Percentiles rank a stretch among this genome's conserved stretches.
Evolutionary conservation across 169 alveolate genomes (phyloP).

Genomic region (Cryptosporidium felis): DNA sequence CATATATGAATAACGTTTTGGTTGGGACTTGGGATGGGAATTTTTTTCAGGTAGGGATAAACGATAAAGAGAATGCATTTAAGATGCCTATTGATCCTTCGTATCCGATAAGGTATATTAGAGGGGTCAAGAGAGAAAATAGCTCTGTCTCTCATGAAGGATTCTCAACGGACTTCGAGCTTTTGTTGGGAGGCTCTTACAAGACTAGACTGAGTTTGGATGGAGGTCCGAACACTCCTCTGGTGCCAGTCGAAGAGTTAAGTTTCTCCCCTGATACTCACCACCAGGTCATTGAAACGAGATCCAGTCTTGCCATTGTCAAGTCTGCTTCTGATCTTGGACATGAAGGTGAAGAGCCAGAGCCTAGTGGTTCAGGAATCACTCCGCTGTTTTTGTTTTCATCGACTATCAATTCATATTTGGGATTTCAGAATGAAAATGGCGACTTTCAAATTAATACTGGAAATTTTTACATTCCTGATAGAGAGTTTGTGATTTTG

Average conservation of each 20-base stretch:
- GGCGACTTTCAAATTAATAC: not conserved
- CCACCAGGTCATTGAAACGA: constrained; percentile 26
- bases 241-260: constrained; percentile 8
- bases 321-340: not conserved
- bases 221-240: not conserved
- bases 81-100: constrained; percentile 4
- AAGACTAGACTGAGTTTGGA: not conserved
- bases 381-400: constrained; percentile 29
- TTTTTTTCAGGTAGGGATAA: not conserved
- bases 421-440: constrained; percentile 3
- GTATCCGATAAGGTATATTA: constrained; percentile 53
- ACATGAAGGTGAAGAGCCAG: too few relatives aligned
- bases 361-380: not conserved
- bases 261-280: constrained; percentile 1
- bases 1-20: not conserved
- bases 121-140: not conserved
- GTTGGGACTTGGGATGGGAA: constrained; percentile 67
- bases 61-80: not conserved
- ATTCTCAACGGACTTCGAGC: not conserved
- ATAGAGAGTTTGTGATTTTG: constrained; percentile 42
- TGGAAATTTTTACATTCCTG: constrained; percentile 24
- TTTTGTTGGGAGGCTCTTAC: constrained; percentile 16
- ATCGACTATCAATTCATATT: constrained; percentile 36
- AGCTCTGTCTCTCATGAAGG: not conserved
- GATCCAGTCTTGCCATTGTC: constrained; percentile 37